Evolutionary conservation across 345 rosid genomes (phyloP), one percentile per base, ranked within the genome.

Genomic region (Citrus mangshanensis): DNA sequence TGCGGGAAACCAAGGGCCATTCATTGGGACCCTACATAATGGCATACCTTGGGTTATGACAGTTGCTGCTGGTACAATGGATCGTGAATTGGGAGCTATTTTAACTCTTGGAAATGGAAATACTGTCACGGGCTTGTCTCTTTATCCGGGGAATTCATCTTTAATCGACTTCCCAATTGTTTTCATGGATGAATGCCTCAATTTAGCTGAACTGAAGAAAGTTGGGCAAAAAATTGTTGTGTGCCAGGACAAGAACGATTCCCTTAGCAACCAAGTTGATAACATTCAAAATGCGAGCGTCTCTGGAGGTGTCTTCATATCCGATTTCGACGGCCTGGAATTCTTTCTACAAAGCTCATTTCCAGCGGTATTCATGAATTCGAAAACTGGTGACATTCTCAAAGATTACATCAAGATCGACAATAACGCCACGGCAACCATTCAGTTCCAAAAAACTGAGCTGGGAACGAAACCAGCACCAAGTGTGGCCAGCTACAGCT

Each of bases 21-120:
- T 0, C 9, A 2, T 32, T 10, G 78, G 18, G n/a, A 64, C 83
- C 25, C 81, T 84, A 9, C 90, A 88, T 37, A 88, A 88, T 54
- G 90, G 89, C 32, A 88, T 74, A 3, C 90, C 87, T 2, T 88
- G 90, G 90, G 87, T 82, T 38, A 78, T 88, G 59, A 88, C 88
- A 4, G 90, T 86, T 6, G 90, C 86, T 19, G 85, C 89, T 5
- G 89, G 90, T 8, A 83, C 84, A 16, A 74, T 88, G 74, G 87
- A 85, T 59, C 85, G 89, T 19, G 79, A 82, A 63, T 86, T 84
- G 4, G 79, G 76, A 16, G 85, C 83, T 1, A 79, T 37, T 60
- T 35, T 88, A 74, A 72, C 55, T 6, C 83, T 88, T 1, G 90
- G 83, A 2, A 76, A 40, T 49, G 79, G 82, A n/a, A 30, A 25